Percentiles rank a stretch among this genome's conserved stretches.
Conservation (phyloP, 345 rosid species). For the Lenwebbia sp. region DNA sequence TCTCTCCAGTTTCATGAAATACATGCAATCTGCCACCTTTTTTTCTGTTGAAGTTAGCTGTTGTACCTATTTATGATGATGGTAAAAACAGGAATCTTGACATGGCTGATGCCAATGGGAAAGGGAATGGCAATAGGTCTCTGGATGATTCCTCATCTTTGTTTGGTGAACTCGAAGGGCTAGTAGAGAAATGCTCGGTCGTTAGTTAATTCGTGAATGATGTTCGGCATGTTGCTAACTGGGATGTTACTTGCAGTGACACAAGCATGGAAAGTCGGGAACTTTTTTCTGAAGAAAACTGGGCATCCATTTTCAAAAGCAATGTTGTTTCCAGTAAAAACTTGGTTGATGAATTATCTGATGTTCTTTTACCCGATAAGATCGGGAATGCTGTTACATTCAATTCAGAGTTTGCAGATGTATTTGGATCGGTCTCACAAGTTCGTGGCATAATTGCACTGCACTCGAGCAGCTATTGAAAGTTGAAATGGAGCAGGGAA, state of each 20-base stretch:
- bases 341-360: conserved; percentile 57
- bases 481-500: conserved; percentile 62
- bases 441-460: conserved; percentile 58
- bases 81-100: conserved; percentile 36
- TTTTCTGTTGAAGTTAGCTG: too few species aligned
- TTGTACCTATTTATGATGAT: conserved; percentile 44
- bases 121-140: conserved; percentile 17
- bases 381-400: conserved; percentile 53
- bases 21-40: conserved; percentile 58
- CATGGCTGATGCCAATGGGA: conserved; percentile 22
- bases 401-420: conserved; percentile 73
- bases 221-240: conserved; percentile 32
- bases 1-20: conserved; percentile 53
- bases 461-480: conserved; percentile 67
- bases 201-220: conserved; percentile 47
- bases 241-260: conserved; percentile 17
- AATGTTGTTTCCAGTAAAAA: conserved; percentile 40
- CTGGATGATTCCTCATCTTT: conserved; percentile 29
- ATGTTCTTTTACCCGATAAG: conserved; percentile 44
- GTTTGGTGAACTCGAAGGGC: conserved; percentile 57
- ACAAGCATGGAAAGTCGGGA: conserved; percentile 15
- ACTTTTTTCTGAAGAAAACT: conserved; percentile 29
- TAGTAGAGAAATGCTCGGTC: conserved; percentile 63
- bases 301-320: conserved; percentile 52
- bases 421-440: conserved; percentile 73